Conservation (phyloP, 176 grass and related monocot species). For the sorghum (Sorghum bicolor) region Sorghum_bicolor_NCBIv3 NC_012870.2:34376001-34376500, state of each 20-base stretch:
- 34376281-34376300: background rate
- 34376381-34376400: background rate
- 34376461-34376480: background rate
- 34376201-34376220: constrained; percentile 46
- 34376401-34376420: background rate
- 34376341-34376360: background rate
- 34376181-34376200: constrained; percentile 42
- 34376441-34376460: background rate
- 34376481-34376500: constrained; percentile 1
- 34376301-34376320: background rate
- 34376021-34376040: background rate
- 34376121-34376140: background rate
- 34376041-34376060: too few species aligned
- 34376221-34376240: constrained; percentile 39
- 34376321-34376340: constrained; percentile 48
- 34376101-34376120: background rate
- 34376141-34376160: constrained; percentile 57
- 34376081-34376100: too few species aligned
- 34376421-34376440: background rate
- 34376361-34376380: background rate
- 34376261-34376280: background rate
- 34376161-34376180: constrained; percentile 48
- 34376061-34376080: too few species aligned
- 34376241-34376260: background rate
- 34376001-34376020: too few species aligned